Percentiles rank a stretch among this genome's conserved stretches.
These are phyloP conservation scores for Citrus mangshanensis DNA, from an alignment of 345 rosid genomes.

Conservation along the genomic window DNA sequence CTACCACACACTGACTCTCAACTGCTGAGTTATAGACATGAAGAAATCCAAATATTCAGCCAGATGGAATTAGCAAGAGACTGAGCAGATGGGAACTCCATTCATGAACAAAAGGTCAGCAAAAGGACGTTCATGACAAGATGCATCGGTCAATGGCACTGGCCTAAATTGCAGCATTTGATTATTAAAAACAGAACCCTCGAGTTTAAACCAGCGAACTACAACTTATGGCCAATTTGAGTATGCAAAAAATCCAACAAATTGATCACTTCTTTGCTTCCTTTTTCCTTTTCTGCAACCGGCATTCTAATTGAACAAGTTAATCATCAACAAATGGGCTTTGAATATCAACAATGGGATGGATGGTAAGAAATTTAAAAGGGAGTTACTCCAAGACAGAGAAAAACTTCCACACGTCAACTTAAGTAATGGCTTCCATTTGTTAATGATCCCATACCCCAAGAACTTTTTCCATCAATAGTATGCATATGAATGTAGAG, in stretches of 20 bases:
- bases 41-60: background rate
- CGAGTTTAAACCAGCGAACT: background rate
- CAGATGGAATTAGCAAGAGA: background rate
- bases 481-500: background rate
- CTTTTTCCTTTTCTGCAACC: background rate
- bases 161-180: background rate
- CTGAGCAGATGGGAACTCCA: background rate
- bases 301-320: background rate
- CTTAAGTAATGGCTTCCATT: background rate
- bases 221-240: background rate
- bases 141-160: background rate
- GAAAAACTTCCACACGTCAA: background rate
- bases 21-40: background rate
- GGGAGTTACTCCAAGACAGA: background rate
- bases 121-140: background rate
- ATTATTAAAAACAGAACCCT: background rate
- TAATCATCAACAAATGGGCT: background rate
- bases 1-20: background rate
- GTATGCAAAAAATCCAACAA: background rate
- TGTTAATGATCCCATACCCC: background rate
- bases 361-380: background rate
- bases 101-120: background rate
- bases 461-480: background rate
- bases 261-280: too few species aligned
- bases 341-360: background rate